A percentile compares a stretch with the other conserved stretches of the same genome.
Evolutionary conservation across 345 rosid genomes (phyloP).

Genomic region (Corchorus olitorius): DNA sequence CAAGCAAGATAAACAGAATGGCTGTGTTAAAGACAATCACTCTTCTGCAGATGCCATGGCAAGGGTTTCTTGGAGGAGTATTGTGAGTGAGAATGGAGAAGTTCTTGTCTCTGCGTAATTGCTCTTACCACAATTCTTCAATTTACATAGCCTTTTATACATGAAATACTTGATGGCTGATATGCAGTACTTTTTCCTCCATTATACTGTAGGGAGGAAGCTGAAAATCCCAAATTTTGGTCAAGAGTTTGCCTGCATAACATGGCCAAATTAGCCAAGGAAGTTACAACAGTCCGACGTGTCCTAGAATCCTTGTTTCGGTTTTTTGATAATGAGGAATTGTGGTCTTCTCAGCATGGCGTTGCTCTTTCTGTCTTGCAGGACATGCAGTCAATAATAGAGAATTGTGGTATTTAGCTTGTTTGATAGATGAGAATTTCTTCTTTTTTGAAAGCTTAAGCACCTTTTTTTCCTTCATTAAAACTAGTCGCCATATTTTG

Average conservation of each 20-base stretch:
- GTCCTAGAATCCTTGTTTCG: slow-evolving; percentile 72
- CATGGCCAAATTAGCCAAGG: slow-evolving; percentile 69
- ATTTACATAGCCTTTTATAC: not conserved
- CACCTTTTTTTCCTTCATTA: not conserved
- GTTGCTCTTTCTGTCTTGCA: slow-evolving; percentile 61
- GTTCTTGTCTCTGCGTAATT: slow-evolving; percentile 53
- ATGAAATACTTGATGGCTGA: slow-evolving; percentile 7
- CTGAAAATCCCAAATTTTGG: slow-evolving; percentile 60
- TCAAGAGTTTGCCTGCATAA: slow-evolving; percentile 65
- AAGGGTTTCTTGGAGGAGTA: slow-evolving; percentile 57
- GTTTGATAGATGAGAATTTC: not conserved
- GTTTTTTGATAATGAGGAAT: slow-evolving; percentile 58
- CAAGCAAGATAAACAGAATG: slow-evolving; percentile 32
- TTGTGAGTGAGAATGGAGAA: slow-evolving; percentile 67
- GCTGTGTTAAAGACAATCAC: slow-evolving; percentile 31
- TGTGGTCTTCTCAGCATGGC: slow-evolving; percentile 61
- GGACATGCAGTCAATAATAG: slow-evolving; percentile 61
- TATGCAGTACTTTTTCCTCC: slow-evolving; percentile 6
- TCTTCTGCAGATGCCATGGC: slow-evolving; percentile 38
- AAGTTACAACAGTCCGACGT: slow-evolving; percentile 67
- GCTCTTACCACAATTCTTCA: slow-evolving; percentile 23
- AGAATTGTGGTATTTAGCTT: slow-evolving; percentile 58
- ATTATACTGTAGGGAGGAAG: slow-evolving; percentile 50
- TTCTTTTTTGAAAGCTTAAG: slow-evolving; percentile 11
- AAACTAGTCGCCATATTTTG: not conserved